These are phyloP conservation scores for Bonia amplexicaulis DNA, from an alignment of 176 grass and related monocot species.

Conservation along the genomic window DNA sequence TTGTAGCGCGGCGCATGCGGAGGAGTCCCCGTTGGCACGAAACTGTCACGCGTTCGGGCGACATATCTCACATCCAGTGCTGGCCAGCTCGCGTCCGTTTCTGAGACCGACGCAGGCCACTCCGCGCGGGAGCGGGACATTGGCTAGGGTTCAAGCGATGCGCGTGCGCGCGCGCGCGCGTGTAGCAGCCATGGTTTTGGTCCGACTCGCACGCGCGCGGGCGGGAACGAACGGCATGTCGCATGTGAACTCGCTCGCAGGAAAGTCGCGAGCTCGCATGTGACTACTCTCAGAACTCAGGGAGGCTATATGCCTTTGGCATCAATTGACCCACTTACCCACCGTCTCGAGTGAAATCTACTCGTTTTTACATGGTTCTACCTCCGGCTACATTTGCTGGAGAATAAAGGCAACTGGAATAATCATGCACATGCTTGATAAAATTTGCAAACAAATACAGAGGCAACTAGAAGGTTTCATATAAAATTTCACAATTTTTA, in stretches of 20 bases:
- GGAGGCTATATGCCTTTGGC: not conserved
- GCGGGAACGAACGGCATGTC: not conserved
- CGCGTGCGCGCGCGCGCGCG: not conserved
- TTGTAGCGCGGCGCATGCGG: not conserved
- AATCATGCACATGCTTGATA: not conserved
- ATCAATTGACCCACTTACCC: not conserved
- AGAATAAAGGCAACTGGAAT: not conserved
- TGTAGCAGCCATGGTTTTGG: not conserved
- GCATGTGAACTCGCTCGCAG: constrained; percentile 7
- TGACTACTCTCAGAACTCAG: not conserved
- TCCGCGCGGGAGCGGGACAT: not conserved
- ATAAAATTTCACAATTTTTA: too few species aligned
- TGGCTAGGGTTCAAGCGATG: not conserved
- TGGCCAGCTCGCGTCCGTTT: not conserved
- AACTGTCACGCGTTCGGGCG: constrained; percentile 18
- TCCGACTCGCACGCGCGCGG: not conserved
- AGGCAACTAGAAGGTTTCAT: too few species aligned
- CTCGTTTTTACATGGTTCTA: not conserved
- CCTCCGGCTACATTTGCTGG: not conserved
- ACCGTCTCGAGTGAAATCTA: not conserved
- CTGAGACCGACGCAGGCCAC: not conserved
- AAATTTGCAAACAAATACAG: too few species aligned
- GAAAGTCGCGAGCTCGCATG: not conserved
- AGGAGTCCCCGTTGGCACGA: constrained; percentile 10
- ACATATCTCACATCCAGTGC: constrained; percentile 19